Conservation (phyloP, 345 rosid genomes). For the Fremontodendron californicum region DNA sequence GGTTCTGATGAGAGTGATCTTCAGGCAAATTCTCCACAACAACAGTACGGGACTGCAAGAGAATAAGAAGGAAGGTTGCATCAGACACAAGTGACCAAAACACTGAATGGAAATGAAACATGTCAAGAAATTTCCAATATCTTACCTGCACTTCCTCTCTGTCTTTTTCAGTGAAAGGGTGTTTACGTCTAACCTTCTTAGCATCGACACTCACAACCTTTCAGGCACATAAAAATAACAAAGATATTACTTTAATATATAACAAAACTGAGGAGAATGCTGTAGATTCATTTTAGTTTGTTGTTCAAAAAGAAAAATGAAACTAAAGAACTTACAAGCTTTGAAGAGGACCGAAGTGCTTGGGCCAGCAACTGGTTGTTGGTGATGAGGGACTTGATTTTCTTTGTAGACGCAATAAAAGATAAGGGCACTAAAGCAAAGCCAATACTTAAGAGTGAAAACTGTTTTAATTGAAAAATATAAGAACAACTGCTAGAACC, state of each 20-base stretch:
- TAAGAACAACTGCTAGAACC: background rate
- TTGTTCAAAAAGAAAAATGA: background rate
- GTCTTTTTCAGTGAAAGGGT: slow-evolving; percentile 74
- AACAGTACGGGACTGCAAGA: slow-evolving; percentile 66
- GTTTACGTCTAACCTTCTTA: slow-evolving; percentile 68
- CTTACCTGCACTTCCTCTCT: slow-evolving; percentile 74
- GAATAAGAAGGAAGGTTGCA: background rate
- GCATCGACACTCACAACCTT: slow-evolving; percentile 73
- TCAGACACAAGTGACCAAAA: background rate
- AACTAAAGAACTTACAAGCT: slow-evolving; percentile 57
- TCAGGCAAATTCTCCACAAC: slow-evolving; percentile 94
- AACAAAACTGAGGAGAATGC: background rate
- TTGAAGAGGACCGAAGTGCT: slow-evolving; percentile 74
- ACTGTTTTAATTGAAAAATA: background rate
- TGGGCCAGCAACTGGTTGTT: slow-evolving; percentile 59
- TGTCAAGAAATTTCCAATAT: background rate
- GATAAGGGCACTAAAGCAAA: slow-evolving; percentile 60
- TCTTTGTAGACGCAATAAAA: slow-evolving; percentile 72
- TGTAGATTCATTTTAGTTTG: background rate
- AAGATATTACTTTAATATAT: background rate
- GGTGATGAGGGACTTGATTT: slow-evolving; percentile 66
- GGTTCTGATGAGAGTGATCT: slow-evolving; percentile 91
- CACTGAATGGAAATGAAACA: background rate
- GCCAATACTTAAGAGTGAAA: background rate
- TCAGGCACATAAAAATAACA: background rate